Base-by-base conservation (phyloP, 2,329 filamentous ascomycete genomes). In the Alternaria ethzedia region DNA sequence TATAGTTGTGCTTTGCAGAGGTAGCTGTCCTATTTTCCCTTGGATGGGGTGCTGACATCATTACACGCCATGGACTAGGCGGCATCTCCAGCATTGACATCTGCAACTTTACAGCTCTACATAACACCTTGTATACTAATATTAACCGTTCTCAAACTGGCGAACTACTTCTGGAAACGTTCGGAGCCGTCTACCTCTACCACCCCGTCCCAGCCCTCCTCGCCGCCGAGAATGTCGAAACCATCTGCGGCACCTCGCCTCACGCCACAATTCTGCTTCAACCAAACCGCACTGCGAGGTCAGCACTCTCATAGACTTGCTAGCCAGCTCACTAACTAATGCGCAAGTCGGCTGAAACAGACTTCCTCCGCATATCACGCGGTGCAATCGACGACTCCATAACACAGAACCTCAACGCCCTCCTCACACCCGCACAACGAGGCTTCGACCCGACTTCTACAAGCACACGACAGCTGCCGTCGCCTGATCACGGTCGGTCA, bases 361-460 rank as follows among this genome's bases (percentile, higher is more conserved):
- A 97, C 79, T 99, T 99, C 79, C 87, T 99, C 21, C 91, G 94
- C 43, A 81, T 96, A 69, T 97, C 95, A 10, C 89, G 96, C 67
- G 86, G 88, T 56, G 88, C 91, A 51, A 90, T 97, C 75, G 96
- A 99, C 81, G 96, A 99, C 81, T 93, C 92, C 47, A 98, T 99
- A 75, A 89, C 89, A 1, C 94, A 97, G 76, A 95, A 96, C 74
- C 88, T 99, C 65, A 98, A 98, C 83, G 93, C 93, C 1, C 87
- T 98, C 41, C 83, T 93, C 47, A 94, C 91, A 1, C 95, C 95
- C 0, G 86, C 92, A 12, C 83, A 85, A 47, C 81, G 82, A 43
- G 88, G 89, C 15, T 98, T 97, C 81, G 91, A 97, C 76, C 92
- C 95, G 1, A 82, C 86, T 0, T 94, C 92, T 1, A 97, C 93